Percentiles rank a stretch among this genome's conserved stretches.
Conservation (phyloP, 1,284 basidiomycete genomes). For the Sphagnurus paluster region DNA sequence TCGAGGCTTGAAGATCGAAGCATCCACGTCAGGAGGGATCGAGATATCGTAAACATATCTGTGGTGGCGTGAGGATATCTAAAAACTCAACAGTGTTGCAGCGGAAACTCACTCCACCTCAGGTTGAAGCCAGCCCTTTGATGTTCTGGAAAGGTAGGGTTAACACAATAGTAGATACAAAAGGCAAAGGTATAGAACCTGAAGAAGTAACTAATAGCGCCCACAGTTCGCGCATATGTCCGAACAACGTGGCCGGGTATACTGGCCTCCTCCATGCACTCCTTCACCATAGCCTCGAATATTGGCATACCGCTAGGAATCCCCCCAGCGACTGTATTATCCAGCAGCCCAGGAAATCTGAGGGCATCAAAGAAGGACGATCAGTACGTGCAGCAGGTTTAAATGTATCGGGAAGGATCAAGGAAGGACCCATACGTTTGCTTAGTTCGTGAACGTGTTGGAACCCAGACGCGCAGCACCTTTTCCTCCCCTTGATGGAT, state of each 20-base stretch:
- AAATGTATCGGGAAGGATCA: not conserved
- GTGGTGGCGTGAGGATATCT: slow-evolving; percentile 2
- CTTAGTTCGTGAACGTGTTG: slow-evolving; percentile 83
- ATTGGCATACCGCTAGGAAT: slow-evolving; percentile 74
- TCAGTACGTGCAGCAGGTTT: not conserved
- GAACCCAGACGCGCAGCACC: slow-evolving; percentile 78
- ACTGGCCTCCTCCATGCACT: slow-evolving; percentile 92
- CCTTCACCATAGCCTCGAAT: slow-evolving; percentile 84
- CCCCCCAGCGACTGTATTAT: slow-evolving; percentile 82
- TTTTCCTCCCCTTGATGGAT: slow-evolving; percentile 43
- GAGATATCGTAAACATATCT: slow-evolving; percentile 83
- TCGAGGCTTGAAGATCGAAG: slow-evolving; percentile 55
- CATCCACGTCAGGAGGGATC: slow-evolving; percentile 56
- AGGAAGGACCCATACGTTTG: slow-evolving; percentile 63
- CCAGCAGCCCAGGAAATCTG: slow-evolving; percentile 76
- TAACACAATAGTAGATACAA: not conserved
- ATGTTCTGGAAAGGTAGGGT: slow-evolving; percentile 46
- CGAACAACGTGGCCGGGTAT: slow-evolving; percentile 65
- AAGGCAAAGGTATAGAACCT: slow-evolving; percentile 43
- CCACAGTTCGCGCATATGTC: slow-evolving; percentile 56
- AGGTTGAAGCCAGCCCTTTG: slow-evolving; percentile 80
- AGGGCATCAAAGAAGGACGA: not conserved
- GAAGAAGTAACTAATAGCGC: slow-evolving; percentile 69
- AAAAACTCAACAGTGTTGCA: slow-evolving; percentile 1
- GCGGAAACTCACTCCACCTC: slow-evolving; percentile 71